Conservation (phyloP, 73 alveolate genomes). For the Stentor coeruleus region DNA sequence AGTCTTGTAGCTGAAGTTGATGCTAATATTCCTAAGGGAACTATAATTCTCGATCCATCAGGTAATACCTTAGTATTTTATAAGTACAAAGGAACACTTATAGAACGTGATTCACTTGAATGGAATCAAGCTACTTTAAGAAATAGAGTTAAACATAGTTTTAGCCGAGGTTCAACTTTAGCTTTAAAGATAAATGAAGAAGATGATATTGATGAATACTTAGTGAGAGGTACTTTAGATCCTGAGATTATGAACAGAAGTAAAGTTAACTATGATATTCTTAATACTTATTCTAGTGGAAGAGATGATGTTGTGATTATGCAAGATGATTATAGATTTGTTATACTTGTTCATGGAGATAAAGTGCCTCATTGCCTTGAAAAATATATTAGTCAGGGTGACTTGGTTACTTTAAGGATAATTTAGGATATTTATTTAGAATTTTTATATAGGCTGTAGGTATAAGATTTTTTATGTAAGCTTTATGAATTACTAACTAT, state of each 20-base stretch:
- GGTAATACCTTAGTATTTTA: neutral
- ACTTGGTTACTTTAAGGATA: neutral
- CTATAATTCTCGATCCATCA: neutral
- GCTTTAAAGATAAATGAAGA: neutral
- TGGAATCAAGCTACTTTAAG: neutral
- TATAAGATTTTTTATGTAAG: too few species aligned
- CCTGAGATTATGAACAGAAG: neutral
- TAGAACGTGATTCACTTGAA: conserved; percentile 6
- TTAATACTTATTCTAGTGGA: neutral
- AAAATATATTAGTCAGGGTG: neutral
- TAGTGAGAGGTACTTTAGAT: neutral
- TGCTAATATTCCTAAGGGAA: neutral
- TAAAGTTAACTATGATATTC: neutral
- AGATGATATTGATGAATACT: conserved; percentile 1
- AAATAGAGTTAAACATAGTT: neutral
- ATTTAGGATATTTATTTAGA: too few species aligned
- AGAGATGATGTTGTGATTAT: neutral
- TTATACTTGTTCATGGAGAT: neutral
- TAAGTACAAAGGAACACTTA: conserved; percentile 11
- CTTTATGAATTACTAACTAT: too few species aligned
- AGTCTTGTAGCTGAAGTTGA: conserved; percentile 15
- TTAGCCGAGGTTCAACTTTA: neutral
- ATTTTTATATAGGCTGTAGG: too few species aligned
- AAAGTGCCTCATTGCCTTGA: neutral
- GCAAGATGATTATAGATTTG: neutral